These are phyloP conservation scores for Fragaria vesca DNA, from an alignment of 306 rosid genomes.

Conservation along the genomic window DNA sequence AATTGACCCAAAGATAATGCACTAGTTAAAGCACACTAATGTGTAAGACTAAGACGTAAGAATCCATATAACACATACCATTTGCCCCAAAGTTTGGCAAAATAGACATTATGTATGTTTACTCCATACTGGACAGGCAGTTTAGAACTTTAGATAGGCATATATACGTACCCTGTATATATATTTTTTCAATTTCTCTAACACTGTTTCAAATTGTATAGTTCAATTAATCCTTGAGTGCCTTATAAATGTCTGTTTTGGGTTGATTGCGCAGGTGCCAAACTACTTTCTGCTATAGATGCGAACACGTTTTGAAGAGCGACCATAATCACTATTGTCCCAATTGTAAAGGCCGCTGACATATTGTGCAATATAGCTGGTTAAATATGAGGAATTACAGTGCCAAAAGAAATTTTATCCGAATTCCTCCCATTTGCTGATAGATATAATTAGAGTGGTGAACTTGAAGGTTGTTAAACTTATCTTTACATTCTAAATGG, in stretches of 20 bases:
- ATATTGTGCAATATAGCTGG: background rate
- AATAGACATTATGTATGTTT: background rate
- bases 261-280: conserved; percentile 15
- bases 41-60: too few relatives aligned
- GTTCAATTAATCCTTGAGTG: conserved; percentile 7
- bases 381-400: background rate
- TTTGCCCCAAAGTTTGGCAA: background rate
- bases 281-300: conserved; percentile 16
- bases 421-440: background rate
- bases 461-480: background rate
- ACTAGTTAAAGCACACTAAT: background rate
- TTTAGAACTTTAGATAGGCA: background rate
- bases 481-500: background rate
- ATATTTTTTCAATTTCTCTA: background rate
- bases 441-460: background rate
- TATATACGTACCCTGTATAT: background rate
- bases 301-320: background rate
- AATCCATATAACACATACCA: background rate
- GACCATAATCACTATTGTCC: conserved; percentile 3
- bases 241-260: background rate
- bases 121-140: background rate
- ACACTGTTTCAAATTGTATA: background rate
- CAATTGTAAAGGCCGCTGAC: background rate
- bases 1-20: too few relatives aligned
- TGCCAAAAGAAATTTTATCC: background rate